Evolutionary conservation across 768 basidiomycete species (phyloP).

Genomic region (Lactarius hengduanensis): DNA sequence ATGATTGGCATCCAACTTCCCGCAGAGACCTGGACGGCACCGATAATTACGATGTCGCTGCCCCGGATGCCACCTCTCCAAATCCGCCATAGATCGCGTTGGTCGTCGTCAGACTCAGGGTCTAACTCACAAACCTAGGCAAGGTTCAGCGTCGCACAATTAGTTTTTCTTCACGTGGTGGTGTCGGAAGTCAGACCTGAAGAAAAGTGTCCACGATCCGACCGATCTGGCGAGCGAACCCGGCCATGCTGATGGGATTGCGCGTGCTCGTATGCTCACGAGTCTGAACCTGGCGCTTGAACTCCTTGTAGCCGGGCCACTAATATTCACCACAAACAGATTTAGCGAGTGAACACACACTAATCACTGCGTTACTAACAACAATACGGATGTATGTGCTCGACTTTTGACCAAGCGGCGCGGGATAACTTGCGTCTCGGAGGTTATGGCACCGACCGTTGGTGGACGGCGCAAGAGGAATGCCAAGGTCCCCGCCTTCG

Average conservation of each 20-base stretch:
- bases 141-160: background rate
- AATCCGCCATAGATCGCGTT: background rate
- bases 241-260: background rate
- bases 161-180: background rate
- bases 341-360: background rate
- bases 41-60: background rate
- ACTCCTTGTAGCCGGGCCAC: background rate
- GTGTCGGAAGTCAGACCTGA: background rate
- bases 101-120: background rate
- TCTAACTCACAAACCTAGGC: background rate
- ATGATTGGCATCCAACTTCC: background rate
- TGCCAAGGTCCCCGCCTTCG: background rate
- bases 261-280: background rate
- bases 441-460: background rate
- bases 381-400: background rate
- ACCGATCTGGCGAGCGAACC: background rate
- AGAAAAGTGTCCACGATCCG: background rate
- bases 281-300: background rate
- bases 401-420: background rate
- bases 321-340: background rate
- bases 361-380: background rate
- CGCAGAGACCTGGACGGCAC: background rate
- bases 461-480: background rate
- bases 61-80: background rate
- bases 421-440: background rate